Evolutionary conservation across 805 yeast species (phyloP).

Genomic region (Saccharomyces eubayanus): DNA sequence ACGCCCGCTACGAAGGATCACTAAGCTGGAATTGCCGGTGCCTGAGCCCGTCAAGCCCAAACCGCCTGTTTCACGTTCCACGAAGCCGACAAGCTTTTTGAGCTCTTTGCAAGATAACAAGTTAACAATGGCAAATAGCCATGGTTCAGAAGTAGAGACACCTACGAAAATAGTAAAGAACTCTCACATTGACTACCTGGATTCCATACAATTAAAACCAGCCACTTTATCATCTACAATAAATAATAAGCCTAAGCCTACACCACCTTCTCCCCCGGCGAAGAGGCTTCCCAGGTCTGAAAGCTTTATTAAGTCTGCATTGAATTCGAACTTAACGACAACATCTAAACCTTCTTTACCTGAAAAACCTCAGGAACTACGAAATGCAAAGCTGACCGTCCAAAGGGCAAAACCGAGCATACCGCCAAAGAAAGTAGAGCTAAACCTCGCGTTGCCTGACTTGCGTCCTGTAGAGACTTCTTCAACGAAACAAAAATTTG

Average conservation of each 20-base stretch:
- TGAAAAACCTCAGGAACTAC: slow-evolving; percentile 1
- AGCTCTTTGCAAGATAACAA: slow-evolving; percentile 16
- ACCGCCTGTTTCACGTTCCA: slow-evolving; percentile 6
- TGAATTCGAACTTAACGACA: slow-evolving; percentile 8
- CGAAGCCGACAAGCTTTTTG: slow-evolving; percentile 8
- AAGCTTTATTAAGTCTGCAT: slow-evolving; percentile 20
- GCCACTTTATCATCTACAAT: neutral
- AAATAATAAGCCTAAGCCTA: neutral
- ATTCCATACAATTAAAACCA: slow-evolving; percentile 16
- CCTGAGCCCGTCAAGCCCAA: neutral
- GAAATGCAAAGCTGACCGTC: slow-evolving; percentile 4
- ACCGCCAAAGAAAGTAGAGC: slow-evolving; percentile 10
- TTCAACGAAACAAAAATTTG: neutral
- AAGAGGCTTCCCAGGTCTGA: slow-evolving; percentile 8
- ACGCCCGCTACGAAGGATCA: neutral
- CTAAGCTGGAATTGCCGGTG: neutral
- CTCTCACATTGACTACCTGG: slow-evolving; percentile 14
- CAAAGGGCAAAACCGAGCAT: slow-evolving; percentile 9
- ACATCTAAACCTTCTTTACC: neutral
- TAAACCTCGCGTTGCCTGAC: slow-evolving; percentile 8
- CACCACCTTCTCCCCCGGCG: neutral
- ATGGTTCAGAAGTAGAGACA: neutral
- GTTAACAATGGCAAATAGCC: slow-evolving; percentile 5
- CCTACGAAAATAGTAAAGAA: neutral
- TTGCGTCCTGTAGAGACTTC: slow-evolving; percentile 11